Conservation (phyloP, 495 filamentous ascomycete genomes). For the Xylaria acuta region DNA sequence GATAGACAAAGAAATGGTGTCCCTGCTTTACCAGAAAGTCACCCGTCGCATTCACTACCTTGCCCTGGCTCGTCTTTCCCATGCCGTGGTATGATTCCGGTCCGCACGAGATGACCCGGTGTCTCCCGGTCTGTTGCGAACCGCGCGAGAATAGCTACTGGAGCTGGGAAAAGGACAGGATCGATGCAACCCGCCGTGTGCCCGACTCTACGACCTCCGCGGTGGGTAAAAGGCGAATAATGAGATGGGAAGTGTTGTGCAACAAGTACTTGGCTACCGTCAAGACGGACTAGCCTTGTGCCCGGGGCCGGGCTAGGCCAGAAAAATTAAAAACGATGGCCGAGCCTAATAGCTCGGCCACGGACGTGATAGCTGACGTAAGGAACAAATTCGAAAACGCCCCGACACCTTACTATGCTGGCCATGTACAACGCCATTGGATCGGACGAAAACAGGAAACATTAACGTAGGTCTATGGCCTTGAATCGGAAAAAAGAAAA, state of each 20-base stretch:
- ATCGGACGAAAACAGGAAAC: slow-evolving; percentile 49
- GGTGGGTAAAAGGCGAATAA: not conserved
- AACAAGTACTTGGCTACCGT: not conserved
- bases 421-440: slow-evolving; percentile 42
- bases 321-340: slow-evolving; percentile 37
- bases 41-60: slow-evolving; percentile 23
- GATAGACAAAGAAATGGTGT: slow-evolving; percentile 35
- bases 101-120: not conserved
- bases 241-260: not conserved
- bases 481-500: slow-evolving; percentile 38
- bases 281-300: not conserved
- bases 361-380: slow-evolving; percentile 31
- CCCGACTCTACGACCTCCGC: not conserved
- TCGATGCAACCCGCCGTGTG: not conserved
- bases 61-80: slow-evolving; percentile 18
- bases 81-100: not conserved
- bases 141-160: not conserved
- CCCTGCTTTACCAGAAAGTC: slow-evolving; percentile 28
- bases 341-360: slow-evolving; percentile 37
- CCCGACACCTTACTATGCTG: slow-evolving; percentile 61
- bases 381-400: slow-evolving; percentile 52
- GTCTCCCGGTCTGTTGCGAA: not conserved
- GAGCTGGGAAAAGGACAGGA: slow-evolving; percentile 2
- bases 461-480: slow-evolving; percentile 43
- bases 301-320: not conserved